phyloP scores from a whole-genome alignment of 176 grass and related monocot species.

The Stipa capillata region DNA sequence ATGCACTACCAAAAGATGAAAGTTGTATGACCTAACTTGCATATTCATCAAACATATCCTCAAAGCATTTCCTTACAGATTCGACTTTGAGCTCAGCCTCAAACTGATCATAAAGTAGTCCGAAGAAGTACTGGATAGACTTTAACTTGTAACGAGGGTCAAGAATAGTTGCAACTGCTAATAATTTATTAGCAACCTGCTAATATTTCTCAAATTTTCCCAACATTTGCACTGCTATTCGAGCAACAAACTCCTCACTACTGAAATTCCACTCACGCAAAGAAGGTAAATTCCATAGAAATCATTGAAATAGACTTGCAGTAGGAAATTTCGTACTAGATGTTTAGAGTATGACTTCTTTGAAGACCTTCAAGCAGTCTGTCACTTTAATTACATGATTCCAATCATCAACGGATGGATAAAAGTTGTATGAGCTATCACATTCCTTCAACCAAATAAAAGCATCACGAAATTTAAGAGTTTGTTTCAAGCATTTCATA shows the following conservation, averaged over 20 bases:
- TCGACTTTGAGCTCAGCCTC: background rate
- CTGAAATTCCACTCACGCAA: background rate
- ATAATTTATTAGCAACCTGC: background rate
- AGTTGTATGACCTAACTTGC: background rate
- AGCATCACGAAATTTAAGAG: background rate
- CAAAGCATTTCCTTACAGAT: background rate
- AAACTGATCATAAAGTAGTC: background rate
- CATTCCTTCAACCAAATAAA: background rate
- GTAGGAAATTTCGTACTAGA: conserved; percentile 4
- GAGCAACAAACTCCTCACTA: background rate
- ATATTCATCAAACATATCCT: background rate
- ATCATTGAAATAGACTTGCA: conserved; percentile 27
- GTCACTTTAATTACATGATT: background rate
- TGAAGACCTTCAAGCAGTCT: conserved; percentile 22
- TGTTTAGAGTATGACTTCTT: conserved; percentile 5
- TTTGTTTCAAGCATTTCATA: conserved; percentile 23
- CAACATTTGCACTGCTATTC: conserved; percentile 30
- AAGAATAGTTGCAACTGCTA: conserved; percentile 23
- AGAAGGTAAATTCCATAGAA: conserved; percentile 20
- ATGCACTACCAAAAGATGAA: background rate
- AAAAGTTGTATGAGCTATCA: no score
- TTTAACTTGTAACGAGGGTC: conserved; percentile 36
- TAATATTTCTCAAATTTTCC: conserved; percentile 30
- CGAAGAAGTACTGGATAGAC: conserved; percentile 24
- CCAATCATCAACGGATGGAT: conserved; percentile 22